These are phyloP conservation scores for Liquidambar formosana DNA, from an alignment of 164 flowering plant genomes.

Conservation along the genomic window DNA sequence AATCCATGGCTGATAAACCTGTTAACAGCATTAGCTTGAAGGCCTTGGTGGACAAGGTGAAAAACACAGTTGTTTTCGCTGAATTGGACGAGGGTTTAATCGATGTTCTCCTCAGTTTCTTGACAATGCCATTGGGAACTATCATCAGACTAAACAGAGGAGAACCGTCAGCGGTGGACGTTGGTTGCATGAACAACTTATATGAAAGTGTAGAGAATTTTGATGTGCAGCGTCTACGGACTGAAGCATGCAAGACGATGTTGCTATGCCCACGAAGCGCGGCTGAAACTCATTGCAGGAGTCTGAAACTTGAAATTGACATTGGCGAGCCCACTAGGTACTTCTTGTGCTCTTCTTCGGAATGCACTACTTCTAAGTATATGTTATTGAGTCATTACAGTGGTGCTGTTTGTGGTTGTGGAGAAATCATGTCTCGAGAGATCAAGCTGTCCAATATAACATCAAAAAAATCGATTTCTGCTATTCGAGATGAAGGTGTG, in stretches of 20 bases:
- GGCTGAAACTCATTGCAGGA: conserved; percentile 1
- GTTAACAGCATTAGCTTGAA: conserved; percentile 7
- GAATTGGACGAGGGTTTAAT: conserved; percentile 15
- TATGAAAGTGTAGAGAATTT: conserved; percentile 18
- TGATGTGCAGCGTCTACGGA: neutral
- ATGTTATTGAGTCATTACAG: neutral
- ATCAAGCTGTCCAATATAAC: too few relatives aligned
- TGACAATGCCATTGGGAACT: conserved; percentile 24
- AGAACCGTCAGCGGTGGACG: neutral
- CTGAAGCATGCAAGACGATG: conserved; percentile 18
- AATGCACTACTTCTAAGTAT: neutral
- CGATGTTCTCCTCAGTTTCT: conserved; percentile 21
- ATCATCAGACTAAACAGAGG: conserved; percentile 9
- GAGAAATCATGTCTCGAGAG: neutral
- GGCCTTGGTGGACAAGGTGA: conserved; percentile 17
- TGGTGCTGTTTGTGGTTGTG: neutral
- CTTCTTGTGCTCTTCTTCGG: neutral
- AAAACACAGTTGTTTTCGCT: conserved; percentile 7
- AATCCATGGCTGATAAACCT: neutral
- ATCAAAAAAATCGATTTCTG: too few relatives aligned
- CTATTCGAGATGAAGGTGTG: neutral
- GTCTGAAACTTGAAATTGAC: conserved; percentile 2
- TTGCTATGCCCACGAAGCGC: conserved; percentile 10
- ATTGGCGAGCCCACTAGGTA: neutral
- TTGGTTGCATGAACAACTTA: conserved; percentile 21